Evolutionary conservation across 2,329 filamentous ascomycete genomes (phyloP).

Genomic region (Thelonectria rubi): DNA sequence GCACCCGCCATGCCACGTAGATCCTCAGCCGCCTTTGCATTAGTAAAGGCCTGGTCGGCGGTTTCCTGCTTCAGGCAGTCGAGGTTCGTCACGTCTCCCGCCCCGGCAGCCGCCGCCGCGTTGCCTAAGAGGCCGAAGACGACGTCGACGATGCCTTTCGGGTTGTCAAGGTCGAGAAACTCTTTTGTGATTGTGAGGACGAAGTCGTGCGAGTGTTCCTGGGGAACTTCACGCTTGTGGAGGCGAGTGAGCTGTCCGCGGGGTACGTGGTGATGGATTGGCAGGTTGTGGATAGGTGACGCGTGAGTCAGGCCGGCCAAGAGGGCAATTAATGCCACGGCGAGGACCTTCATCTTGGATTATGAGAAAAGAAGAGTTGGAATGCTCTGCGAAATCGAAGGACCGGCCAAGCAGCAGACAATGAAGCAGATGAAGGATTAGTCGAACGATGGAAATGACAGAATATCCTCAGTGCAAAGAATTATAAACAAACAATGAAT

Average conservation of each 20-base stretch:
- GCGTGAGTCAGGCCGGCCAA: slow-evolving; percentile 29
- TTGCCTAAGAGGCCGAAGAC: slow-evolving; percentile 60
- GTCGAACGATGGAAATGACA: neutral
- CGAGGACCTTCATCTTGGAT: slow-evolving; percentile 31
- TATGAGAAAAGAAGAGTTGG: slow-evolving; percentile 5
- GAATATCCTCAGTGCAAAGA: neutral
- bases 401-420: neutral
- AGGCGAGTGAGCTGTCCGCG: slow-evolving; percentile 10
- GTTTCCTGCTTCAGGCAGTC: slow-evolving; percentile 59
- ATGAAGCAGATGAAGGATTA: neutral
- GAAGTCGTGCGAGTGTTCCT: slow-evolving; percentile 64
- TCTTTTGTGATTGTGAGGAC: slow-evolving; percentile 56
- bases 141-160: slow-evolving; percentile 59
- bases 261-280: neutral
- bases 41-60: slow-evolving; percentile 68
- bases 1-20: slow-evolving; percentile 63
- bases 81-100: slow-evolving; percentile 54
- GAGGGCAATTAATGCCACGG: slow-evolving; percentile 17
- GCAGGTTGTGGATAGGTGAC: slow-evolving; percentile 23
- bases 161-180: slow-evolving; percentile 58
- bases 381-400: neutral
- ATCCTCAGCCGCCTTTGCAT: slow-evolving; percentile 62
- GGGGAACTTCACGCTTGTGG: slow-evolving; percentile 57
- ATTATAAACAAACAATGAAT: neutral
- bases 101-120: slow-evolving; percentile 52